Conservation (phyloP, 345 rosid genomes). For the Melaleuca alternifolia region DNA sequence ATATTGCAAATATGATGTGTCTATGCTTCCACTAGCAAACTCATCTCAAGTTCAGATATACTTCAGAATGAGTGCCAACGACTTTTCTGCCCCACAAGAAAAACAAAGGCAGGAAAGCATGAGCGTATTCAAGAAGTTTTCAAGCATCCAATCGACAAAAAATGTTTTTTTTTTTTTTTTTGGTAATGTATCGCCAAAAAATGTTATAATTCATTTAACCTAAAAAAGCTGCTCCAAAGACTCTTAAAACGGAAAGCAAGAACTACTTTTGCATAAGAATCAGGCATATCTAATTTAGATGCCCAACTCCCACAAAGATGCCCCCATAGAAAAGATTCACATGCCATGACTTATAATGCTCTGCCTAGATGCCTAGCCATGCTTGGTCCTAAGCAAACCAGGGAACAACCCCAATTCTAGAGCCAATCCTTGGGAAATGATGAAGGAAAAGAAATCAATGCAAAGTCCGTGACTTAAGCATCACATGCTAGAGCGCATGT, state of each 20-base stretch:
- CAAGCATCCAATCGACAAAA: background rate
- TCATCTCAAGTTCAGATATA: background rate
- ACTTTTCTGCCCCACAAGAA: background rate
- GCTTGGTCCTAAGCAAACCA: background rate
- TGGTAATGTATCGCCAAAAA: too few species aligned
- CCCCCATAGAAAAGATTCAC: background rate
- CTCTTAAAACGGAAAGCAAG: background rate
- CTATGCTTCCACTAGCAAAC: background rate
- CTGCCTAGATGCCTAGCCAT: background rate
- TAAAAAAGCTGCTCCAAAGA: background rate
- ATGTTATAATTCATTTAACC: background rate
- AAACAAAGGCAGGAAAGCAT: background rate
- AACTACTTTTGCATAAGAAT: background rate
- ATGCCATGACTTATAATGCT: background rate
- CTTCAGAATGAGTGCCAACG: background rate
- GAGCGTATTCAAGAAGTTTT: background rate
- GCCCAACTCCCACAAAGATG: background rate
- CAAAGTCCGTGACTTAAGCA: background rate
- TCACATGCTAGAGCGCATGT: background rate
- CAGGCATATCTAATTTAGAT: background rate
- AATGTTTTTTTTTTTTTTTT: too few species aligned
- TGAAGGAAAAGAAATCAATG: background rate
- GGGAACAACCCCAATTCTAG: background rate
- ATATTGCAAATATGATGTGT: background rate
- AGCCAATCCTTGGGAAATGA: background rate